Percentiles rank a stretch among this genome's conserved stretches.
phyloP scores from a whole-genome alignment of 345 rosid genomes.

The Sapria himalayana region DNA sequence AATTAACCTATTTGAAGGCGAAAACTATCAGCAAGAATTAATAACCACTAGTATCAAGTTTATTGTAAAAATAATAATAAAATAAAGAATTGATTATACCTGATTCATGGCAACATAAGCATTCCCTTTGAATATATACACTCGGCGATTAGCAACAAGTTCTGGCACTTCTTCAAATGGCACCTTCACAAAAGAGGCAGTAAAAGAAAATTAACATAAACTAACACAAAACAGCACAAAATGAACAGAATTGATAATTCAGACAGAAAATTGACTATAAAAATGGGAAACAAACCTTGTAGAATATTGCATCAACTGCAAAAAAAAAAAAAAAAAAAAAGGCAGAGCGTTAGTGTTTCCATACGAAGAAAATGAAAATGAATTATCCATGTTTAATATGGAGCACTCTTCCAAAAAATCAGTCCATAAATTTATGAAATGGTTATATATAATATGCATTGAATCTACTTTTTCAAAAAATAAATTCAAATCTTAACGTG shows the following conservation, averaged over 20 bases:
- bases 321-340: slow-evolving; percentile 9
- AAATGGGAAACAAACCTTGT: slow-evolving; percentile 32
- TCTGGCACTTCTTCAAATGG: slow-evolving; percentile 97
- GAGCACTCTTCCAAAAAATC: too few relatives aligned
- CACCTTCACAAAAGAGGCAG: slow-evolving; percentile 31
- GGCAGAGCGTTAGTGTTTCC: too few relatives aligned
- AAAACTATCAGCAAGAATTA: slow-evolving; percentile 4
- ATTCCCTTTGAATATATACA: slow-evolving; percentile 42
- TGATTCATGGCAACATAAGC: slow-evolving; percentile 83
- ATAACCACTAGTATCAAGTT: slow-evolving; percentile 8
- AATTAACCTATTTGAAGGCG: slow-evolving; percentile 40
- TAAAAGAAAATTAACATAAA: slow-evolving; percentile 1
- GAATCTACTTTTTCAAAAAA: too few relatives aligned
- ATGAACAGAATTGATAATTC: neutral
- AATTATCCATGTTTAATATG: neutral
- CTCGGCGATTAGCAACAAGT: slow-evolving; percentile 66
- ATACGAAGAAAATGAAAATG: slow-evolving; percentile 9
- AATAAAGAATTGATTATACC: slow-evolving; percentile 14
- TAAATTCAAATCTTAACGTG: too few relatives aligned
- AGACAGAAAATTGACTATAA: slow-evolving; percentile 6
- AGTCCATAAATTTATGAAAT: too few relatives aligned
- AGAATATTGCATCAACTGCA: slow-evolving; percentile 54
- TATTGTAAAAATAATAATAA: too few relatives aligned
- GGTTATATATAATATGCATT: too few relatives aligned
- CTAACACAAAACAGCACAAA: neutral